Evolutionary conservation across 2,329 filamentous ascomycete species (phyloP).

Genomic region (Hypoxylon sp.): DNA sequence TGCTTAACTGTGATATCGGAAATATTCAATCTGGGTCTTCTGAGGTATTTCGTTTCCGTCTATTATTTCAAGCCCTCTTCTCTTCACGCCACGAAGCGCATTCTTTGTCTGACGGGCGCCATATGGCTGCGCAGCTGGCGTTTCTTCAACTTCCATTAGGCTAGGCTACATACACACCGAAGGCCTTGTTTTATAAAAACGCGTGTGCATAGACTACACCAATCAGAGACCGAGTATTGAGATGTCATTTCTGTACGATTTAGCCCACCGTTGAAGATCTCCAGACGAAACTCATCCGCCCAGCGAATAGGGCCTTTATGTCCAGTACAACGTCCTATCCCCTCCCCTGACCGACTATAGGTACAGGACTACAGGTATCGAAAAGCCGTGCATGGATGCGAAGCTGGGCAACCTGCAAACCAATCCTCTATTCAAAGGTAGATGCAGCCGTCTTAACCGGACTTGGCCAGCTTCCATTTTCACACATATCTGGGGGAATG

Average conservation of each 20-base stretch:
- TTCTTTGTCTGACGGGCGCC: slow-evolving; percentile 7
- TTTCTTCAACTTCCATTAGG: neutral
- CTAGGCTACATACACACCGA: slow-evolving; percentile 32
- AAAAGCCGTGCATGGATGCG: slow-evolving; percentile 32
- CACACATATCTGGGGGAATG: slow-evolving; percentile 44
- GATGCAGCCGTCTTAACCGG: slow-evolving; percentile 43
- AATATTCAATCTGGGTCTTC: slow-evolving; percentile 10
- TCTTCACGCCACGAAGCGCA: slow-evolving; percentile 17
- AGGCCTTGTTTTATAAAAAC: slow-evolving; percentile 30
- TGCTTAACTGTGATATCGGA: slow-evolving; percentile 26
- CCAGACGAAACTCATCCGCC: slow-evolving; percentile 32
- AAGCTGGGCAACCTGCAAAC: slow-evolving; percentile 34
- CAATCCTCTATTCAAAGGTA: slow-evolving; percentile 33
- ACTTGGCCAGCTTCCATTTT: slow-evolving; percentile 44
- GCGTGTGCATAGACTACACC: slow-evolving; percentile 35
- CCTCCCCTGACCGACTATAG: slow-evolving; percentile 40
- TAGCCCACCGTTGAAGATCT: slow-evolving; percentile 40
- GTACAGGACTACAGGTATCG: slow-evolving; percentile 28
- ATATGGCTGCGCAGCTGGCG: slow-evolving; percentile 13
- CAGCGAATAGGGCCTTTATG: slow-evolving; percentile 40
- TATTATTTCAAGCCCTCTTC: slow-evolving; percentile 22
- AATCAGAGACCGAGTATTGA: slow-evolving; percentile 35
- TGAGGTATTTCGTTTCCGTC: slow-evolving; percentile 20
- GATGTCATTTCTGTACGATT: slow-evolving; percentile 38
- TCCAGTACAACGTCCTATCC: slow-evolving; percentile 29